Conservation (phyloP, 176 grass and related monocot species). For the Zizania latifolia region DNA sequence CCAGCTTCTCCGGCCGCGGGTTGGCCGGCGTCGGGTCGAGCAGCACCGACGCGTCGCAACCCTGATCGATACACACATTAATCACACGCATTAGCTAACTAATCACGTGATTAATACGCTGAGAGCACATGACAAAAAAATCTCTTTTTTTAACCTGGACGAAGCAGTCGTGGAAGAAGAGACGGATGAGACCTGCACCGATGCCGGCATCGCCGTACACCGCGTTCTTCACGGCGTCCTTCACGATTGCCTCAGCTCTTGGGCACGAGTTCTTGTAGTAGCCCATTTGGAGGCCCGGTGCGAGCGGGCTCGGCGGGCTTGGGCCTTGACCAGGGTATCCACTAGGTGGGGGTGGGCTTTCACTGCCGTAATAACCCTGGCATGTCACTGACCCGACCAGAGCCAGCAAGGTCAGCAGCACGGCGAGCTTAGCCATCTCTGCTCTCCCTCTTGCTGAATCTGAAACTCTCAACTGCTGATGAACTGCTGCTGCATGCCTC, state of each 20-base stretch:
- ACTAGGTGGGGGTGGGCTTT: background rate
- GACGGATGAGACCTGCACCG: conserved; percentile 30
- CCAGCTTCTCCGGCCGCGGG: conserved; percentile 31
- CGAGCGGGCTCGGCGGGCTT: background rate
- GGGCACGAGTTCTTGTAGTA: conserved; percentile 40
- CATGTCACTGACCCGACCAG: background rate
- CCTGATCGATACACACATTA: background rate
- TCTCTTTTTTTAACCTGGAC: conserved; percentile 13
- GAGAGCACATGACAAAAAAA: background rate
- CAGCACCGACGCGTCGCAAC: conserved; percentile 41
- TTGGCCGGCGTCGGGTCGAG: conserved; percentile 26
- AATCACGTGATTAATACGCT: background rate
- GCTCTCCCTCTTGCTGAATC: background rate
- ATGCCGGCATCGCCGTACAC: background rate
- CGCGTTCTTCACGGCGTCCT: conserved; percentile 18
- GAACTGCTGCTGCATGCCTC: background rate
- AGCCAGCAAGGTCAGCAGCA: background rate
- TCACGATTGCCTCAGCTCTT: conserved; percentile 20
- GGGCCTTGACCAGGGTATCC: no score
- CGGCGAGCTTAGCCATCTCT: background rate
- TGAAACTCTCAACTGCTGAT: background rate
- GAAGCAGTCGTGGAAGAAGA: conserved; percentile 49
- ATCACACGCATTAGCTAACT: background rate
- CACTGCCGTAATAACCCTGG: background rate
- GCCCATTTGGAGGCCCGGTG: background rate